Evolutionary conservation across 441 rosid genomes (phyloP).

Genomic region (Jatropha podagrica): DNA sequence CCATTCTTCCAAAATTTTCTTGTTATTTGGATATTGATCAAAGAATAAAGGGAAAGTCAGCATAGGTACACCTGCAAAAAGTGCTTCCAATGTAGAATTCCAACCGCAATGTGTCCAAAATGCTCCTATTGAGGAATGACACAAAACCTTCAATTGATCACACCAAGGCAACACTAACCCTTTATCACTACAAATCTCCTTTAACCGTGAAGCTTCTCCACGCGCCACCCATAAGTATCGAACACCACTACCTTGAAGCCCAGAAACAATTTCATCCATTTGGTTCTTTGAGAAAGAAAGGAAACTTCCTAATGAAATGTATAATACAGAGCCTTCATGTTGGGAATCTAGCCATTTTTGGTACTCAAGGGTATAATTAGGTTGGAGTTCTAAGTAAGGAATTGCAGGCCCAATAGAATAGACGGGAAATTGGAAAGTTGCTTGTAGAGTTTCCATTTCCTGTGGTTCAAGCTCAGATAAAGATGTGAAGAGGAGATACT

Average conservation of each 20-base stretch:
- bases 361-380: background rate
- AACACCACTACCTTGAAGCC: constrained; percentile 32
- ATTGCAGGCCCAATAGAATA: constrained; percentile 48
- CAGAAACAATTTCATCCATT: constrained; percentile 40
- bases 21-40: constrained; percentile 38
- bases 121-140: constrained; percentile 45
- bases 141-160: constrained; percentile 47
- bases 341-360: constrained; percentile 42
- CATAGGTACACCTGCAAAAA: constrained; percentile 41
- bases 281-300: constrained; percentile 39
- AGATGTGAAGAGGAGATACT: constrained; percentile 40
- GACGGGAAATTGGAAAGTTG: constrained; percentile 26
- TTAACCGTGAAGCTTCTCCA: constrained; percentile 14
- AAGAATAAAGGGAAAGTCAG: constrained; percentile 34
- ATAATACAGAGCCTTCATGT: constrained; percentile 39
- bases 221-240: constrained; percentile 41
- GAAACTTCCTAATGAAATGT: constrained; percentile 48
- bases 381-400: constrained; percentile 35
- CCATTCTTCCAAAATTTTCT: constrained; percentile 48
- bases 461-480: constrained; percentile 44
- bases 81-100: constrained; percentile 48
- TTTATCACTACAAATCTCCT: constrained; percentile 1
- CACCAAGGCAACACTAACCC: constrained; percentile 55
- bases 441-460: constrained; percentile 31
- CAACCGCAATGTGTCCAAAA: constrained; percentile 58